Percentiles rank a stretch among this genome's conserved stretches.
These are phyloP conservation scores for Phycomyces blakesleeanus DNA, from an alignment of 192 early-diverging fungal genomes.

Conservation along the genomic window DNA sequence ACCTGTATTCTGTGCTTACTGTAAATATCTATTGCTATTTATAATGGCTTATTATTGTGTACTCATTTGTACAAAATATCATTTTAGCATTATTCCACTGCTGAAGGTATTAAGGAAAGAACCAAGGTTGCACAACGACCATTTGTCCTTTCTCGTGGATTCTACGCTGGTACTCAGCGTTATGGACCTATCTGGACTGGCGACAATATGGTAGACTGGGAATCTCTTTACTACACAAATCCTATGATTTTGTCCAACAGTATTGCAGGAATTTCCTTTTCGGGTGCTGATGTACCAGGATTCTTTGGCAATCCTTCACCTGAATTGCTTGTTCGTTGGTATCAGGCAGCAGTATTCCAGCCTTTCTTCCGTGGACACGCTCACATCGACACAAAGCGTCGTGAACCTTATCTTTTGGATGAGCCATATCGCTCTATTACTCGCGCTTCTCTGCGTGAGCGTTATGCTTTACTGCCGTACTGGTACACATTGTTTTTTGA, in stretches of 20 bases:
- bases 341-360: constrained; percentile 90
- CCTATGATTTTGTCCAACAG: constrained; percentile 91
- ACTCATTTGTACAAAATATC: background rate
- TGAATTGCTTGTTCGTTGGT: constrained; percentile 95
- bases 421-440: constrained; percentile 79
- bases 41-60: background rate
- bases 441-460: constrained; percentile 71
- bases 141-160: constrained; percentile 94
- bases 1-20: constrained; percentile 85
- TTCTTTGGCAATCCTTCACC: constrained; percentile 95
- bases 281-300: constrained; percentile 89
- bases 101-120: constrained; percentile 71
- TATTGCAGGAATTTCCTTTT: constrained; percentile 84
- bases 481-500: constrained; percentile 91
- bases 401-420: constrained; percentile 95
- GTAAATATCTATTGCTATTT: constrained; percentile 30
- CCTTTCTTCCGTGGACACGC: constrained; percentile 98
- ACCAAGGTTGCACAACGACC: constrained; percentile 62
- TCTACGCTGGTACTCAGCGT: constrained; percentile 94
- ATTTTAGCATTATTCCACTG: constrained; percentile 75
- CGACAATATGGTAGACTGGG: constrained; percentile 91
- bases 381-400: constrained; percentile 94
- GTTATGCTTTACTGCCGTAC: constrained; percentile 88
- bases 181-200: constrained; percentile 98
- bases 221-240: constrained; percentile 71